Evolutionary conservation across 345 rosid species (phyloP), one percentile per base, ranked within the genome.

Genomic region (Eucalyptus pauciflora): DNA sequence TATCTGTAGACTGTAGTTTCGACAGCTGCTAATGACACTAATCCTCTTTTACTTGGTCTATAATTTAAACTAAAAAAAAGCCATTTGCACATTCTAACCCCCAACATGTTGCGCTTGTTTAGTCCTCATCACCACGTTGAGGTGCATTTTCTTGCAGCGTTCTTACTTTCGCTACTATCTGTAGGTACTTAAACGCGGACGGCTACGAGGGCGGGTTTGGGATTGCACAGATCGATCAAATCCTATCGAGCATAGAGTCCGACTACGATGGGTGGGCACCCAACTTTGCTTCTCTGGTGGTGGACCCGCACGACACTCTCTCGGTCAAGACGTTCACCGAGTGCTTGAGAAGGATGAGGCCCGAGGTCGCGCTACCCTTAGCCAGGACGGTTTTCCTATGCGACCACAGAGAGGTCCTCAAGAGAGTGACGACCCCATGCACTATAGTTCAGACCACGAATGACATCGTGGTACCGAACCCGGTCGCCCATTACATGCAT

Each of bases 201-300:
- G 89, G 62, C 33, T 88, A 85, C 31, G 81, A 90, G 67, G 91
- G 91, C 29, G 89, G 91, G 58, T 90, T 88, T 22, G 89, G 13
- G 15, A 25, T 10, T 7, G 7, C 88, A 2, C 86, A 86, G 49
- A 46, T 90, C 13, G 89, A 88, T 87, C 62, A 90, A 11, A 52
- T 90, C 48, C 31, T 90, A 49, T 62, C 88, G 17, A 86, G 48
- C 86, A 43, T 90, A 15, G 88, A 88, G 62, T 85, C 88, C 15
- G 69, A 86, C 86, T 88, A 56, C 87, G 7, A 79, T 22, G 50
- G 17, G 3, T 88, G 89, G 89, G 88, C 86, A 6, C 0, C 81
- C 14, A 52, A 48, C 51, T 90, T 90, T 20, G 81, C 88, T 50
- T 25, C 76, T 3, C 64, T 88, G 1, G 89, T 7, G n/a, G 89